Evolutionary conservation across 2,329 filamentous ascomycete species (phyloP), one percentile per base, ranked within the genome.

Genomic region (Botrytis porri): DNA sequence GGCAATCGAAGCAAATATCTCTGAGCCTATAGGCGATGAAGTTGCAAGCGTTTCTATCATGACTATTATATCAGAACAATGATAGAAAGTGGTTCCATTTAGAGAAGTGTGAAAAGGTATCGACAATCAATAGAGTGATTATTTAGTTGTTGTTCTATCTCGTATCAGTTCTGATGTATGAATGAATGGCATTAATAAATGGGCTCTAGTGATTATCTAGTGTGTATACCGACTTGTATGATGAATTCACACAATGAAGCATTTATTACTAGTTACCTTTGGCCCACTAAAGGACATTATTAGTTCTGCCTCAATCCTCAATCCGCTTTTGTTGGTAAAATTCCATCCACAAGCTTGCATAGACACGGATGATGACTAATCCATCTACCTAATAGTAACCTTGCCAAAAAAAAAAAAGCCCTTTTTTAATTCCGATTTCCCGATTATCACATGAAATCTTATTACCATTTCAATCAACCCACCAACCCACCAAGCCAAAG

Each of bases 1-100:
- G 74, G 94, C 88, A 78, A 93, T 79, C 77, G 89, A 82, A 76
- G 93, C 89, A 83, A 98, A 97, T 80, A 95, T 85, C 80, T 90
- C 89, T 71, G 95, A 97, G 82, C 91, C 91, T 70, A 94, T 88
- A 48, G 93, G 90, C 75, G 89, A 90, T 77, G 87, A 83, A 73
- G 85, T 84, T 78, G 82, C 85, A 77, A 83, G 79, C 74, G 83
- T 75, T 32, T 64, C 70, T 61, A 75, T 72, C 79, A 81, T 81
- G 62, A 43, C 20, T 51, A 69, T 45, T 59, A 25, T 29, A 51
- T 37, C 32, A 67, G 59, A 45, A 48, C 39, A 18, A 60, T 16
- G 20, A 12, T 29, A 29, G 29, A 22, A 20, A 39, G 22, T 60
- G 12, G 51, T 59, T 60, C 70, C 70, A 72, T 72, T 57, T 60